Base-by-base conservation (phyloP, 495 filamentous ascomycete species). In the Penicillium manginii region DNA sequence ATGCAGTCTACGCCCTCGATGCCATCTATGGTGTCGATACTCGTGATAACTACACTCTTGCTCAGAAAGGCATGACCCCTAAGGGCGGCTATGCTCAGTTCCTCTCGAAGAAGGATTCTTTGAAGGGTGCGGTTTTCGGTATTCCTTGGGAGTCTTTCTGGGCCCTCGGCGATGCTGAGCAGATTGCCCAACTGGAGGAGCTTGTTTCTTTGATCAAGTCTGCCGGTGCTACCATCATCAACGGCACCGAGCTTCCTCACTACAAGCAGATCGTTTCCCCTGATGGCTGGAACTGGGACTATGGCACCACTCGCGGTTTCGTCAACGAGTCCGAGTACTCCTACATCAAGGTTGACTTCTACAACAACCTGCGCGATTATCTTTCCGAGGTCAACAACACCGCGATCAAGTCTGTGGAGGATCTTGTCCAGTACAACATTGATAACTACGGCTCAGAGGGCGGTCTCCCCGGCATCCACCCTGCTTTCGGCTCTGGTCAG, bases 311-410 rank as follows among this genome's bases (percentile, higher is more conserved):
- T 3, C 81, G 85, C 5, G 86, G 88, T 9, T 85, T 73, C 59
- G 73, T 84, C 26, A 88, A 91, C 61, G 83, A 90, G 66, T 87
- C 84, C 15, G 89, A 90, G 63, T 91, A 86, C 73, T 86, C 83
- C 6, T 82, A 85, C 52, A 78, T 91, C 57, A 91, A 90, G 66
- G 84, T 86, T 8, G 89, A 92, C 60, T 90, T 91, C 67, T 91
- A 91, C 76, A 90, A 90, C 73, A 84, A 89, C 73, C 84, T 92
- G 61, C 73, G 73, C 42, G 68, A 73, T 18, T 91, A 92, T 61
- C 80, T 91, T 10, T 70, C 84, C 32, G 84, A 87, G 59, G 77
- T 91, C 4, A 65, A 78, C 17, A 88, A 88, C 69, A 90, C 85
- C 33, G 69, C 79, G 23, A 83, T 91, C 59, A 78, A 78, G 23